Base-by-base conservation (phyloP, 2,329 filamentous ascomycete species). In the Pseudogymnoascus sp. region DNA sequence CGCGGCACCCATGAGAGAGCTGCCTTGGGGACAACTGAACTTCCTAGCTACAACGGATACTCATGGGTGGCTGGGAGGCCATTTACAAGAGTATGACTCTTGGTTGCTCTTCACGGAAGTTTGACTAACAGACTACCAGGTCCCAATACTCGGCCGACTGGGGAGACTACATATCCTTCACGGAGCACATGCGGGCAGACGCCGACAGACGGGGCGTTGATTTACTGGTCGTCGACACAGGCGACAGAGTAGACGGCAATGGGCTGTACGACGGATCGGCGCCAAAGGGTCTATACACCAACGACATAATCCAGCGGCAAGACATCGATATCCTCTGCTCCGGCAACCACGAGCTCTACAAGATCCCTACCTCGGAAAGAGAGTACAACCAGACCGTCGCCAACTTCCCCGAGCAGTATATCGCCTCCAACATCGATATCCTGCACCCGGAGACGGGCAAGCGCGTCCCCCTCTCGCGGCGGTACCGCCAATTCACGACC, bases 121-220 rank as follows among this genome's bases (percentile, higher is more conserved):
- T 49, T 49, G 6, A 49, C 43, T 49, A 16, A 49, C 21, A 60
- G 19, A 62, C 72, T 58, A 70, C 60, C 65, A 91, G 89, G 77
- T 82, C 91, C 2, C 93, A 94, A 64, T 99, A 95, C 75, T 92
- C 91, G 6, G 93, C 91, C 55, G 94, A 99, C 75, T 97, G 94
- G 92, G 94, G 94, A 64, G 94, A 99, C 76, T 99, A 97, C 75
- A 83, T 97, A 69, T 97, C 93, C 6, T 97, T 99, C 72, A 85
- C 92, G 35, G 80, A 88, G 37, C 91, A 93, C 72, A 85, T 99
- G 80, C 88, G 85, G 62, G 82, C 85, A 68, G 87, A 85, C 71
- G 91, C 92, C 62, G 90, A 97, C 71, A 83, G 85, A 1, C 81
- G 87, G 61, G 92, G 91, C 58, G 84, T 84, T 29, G 94, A 99